These are phyloP conservation scores for Corynascus novoguineensis DNA, from an alignment of 495 filamentous ascomycete species.

Conservation along the genomic window DNA sequence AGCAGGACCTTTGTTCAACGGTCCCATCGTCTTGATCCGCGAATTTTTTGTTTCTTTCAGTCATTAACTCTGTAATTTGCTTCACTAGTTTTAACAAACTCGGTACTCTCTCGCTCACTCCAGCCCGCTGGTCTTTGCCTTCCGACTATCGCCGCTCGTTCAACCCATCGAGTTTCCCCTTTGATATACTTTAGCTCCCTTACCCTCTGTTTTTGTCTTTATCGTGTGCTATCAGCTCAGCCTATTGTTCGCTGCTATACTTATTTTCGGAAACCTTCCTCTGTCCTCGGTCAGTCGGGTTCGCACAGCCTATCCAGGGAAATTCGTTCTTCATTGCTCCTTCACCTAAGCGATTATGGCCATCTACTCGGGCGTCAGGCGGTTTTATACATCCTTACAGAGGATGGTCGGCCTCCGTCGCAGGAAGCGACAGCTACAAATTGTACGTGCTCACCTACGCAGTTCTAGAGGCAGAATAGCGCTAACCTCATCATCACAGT, in stretches of 20 bases:
- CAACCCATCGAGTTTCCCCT: not conserved
- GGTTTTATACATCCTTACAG: constrained; percentile 22
- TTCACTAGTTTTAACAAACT: constrained; percentile 11
- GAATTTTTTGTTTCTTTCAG: constrained; percentile 31
- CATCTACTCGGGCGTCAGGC: constrained; percentile 24
- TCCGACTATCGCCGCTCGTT: not conserved
- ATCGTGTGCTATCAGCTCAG: not conserved
- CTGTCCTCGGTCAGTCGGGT: not conserved
- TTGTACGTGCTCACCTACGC: constrained; percentile 14
- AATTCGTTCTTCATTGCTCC: not conserved
- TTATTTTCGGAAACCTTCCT: not conserved
- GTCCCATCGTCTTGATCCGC: constrained; percentile 8
- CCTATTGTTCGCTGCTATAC: not conserved
- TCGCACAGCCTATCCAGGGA: not conserved
- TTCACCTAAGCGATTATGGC: constrained; percentile 7
- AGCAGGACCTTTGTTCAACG: constrained; percentile 15
- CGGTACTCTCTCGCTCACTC: constrained; percentile 5
- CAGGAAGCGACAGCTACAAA: constrained; percentile 21
- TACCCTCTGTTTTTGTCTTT: not conserved
- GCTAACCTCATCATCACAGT: constrained; percentile 33
- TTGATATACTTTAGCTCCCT: not conserved
- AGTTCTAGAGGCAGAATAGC: not conserved
- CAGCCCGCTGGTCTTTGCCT: not conserved
- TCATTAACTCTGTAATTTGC: constrained; percentile 7
- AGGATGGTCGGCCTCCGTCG: constrained; percentile 18